Conservation (phyloP, 352 stramenopile species). For the Phytophthora crassamura region DNA sequence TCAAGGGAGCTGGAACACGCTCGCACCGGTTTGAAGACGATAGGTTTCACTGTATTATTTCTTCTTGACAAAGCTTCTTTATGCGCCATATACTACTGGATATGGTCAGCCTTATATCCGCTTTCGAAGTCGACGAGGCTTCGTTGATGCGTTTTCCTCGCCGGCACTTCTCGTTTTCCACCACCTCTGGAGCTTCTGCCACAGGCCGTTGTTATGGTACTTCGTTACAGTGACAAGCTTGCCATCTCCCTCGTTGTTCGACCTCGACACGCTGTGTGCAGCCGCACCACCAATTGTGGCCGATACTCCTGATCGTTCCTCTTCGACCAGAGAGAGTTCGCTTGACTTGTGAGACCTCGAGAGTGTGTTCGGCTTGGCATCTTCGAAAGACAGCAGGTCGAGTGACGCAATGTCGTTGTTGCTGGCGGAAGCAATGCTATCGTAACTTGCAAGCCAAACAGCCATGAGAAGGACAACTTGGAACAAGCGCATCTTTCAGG, state of each 20-base stretch:
- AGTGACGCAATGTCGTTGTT: constrained; percentile 4
- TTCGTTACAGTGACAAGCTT: constrained; percentile 19
- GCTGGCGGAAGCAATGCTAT: neutral
- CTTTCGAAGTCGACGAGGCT: constrained; percentile 16
- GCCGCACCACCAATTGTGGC: constrained; percentile 10
- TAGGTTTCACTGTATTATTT: constrained; percentile 24
- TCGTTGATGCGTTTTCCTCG: neutral
- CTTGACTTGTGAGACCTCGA: neutral
- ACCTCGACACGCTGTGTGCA: neutral
- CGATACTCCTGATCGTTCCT: constrained; percentile 11
- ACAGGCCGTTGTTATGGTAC: constrained; percentile 26
- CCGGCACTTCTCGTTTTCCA: constrained; percentile 3
- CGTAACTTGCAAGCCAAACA: constrained; percentile 12
- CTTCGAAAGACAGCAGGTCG: constrained; percentile 18
- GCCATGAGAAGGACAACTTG: constrained; percentile 16
- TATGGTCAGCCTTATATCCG: too few species aligned
- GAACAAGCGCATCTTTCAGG: constrained; percentile 8
- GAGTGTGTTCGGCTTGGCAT: neutral
- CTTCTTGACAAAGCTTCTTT: neutral
- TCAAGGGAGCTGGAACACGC: neutral
- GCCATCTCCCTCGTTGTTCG: constrained; percentile 2
- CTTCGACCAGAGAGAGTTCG: neutral
- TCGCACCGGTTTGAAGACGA: constrained; percentile 15
- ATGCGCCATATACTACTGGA: too few species aligned
- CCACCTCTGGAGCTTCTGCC: constrained; percentile 22